Percentiles rank a stretch among this genome's conserved stretches.
Evolutionary conservation across 768 basidiomycete species (phyloP).

Genomic region (Cyclocybe aegerita): DNA sequence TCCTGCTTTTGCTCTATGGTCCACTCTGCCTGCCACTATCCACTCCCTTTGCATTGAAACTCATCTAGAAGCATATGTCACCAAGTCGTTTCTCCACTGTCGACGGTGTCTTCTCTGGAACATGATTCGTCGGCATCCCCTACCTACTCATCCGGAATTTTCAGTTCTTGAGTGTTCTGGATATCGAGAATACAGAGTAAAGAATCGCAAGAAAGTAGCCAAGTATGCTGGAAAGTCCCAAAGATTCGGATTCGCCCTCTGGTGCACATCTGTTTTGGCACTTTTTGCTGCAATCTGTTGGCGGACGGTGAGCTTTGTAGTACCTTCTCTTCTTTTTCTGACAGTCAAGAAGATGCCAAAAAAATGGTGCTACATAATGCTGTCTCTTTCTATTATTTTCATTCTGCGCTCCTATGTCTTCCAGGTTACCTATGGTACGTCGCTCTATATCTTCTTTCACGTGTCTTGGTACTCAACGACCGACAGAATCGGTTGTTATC

Average conservation of each 20-base stretch:
- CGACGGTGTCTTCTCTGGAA: neutral
- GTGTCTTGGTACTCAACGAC: neutral
- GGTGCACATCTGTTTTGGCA: slow-evolving; percentile 17
- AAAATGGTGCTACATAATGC: neutral
- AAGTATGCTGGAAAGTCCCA: slow-evolving; percentile 31
- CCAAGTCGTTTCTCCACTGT: neutral
- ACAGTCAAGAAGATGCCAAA: neutral
- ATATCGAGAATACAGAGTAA: slow-evolving; percentile 61
- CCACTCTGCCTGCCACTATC: no score
- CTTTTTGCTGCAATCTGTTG: slow-evolving; percentile 30
- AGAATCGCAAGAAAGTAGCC: slow-evolving; percentile 46
- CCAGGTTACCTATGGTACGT: slow-evolving; percentile 17
- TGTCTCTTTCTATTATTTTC: neutral
- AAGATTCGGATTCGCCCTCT: slow-evolving; percentile 8
- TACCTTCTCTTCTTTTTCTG: neutral
- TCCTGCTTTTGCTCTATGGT: no score
- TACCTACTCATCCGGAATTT: slow-evolving; percentile 49
- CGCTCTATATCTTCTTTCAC: neutral
- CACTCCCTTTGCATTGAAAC: no score
- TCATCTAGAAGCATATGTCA: neutral
- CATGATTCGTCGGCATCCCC: slow-evolving; percentile 26
- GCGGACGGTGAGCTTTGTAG: slow-evolving; percentile 23
- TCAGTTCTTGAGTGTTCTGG: slow-evolving; percentile 42
- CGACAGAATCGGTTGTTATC: slow-evolving; percentile 68
- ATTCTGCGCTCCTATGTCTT: slow-evolving; percentile 2